These are phyloP conservation scores for Tirmania nivea DNA, from an alignment of 495 filamentous ascomycete species.

Conservation along the genomic window DNA sequence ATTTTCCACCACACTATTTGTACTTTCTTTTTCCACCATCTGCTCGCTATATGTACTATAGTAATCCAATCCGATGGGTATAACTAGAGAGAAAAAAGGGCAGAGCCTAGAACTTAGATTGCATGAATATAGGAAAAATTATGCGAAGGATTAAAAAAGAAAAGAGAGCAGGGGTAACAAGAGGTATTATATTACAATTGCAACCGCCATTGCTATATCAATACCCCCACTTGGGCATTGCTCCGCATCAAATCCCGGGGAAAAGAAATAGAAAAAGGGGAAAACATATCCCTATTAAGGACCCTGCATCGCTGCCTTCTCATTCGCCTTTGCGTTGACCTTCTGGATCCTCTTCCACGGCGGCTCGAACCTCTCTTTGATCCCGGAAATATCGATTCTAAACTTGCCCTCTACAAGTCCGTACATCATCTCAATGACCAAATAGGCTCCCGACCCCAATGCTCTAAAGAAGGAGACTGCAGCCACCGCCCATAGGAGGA, in stretches of 20 bases:
- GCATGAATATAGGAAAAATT: background rate
- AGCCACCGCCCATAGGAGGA: slow-evolving; percentile 86
- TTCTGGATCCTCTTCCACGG: slow-evolving; percentile 15
- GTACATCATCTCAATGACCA: slow-evolving; percentile 60
- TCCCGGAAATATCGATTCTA: slow-evolving; percentile 28
- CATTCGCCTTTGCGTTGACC: background rate
- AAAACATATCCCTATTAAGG: background rate
- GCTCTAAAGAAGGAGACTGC: slow-evolving; percentile 65
- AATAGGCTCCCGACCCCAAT: slow-evolving; percentile 58
- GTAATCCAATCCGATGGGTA: too few species aligned
- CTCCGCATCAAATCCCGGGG: background rate
- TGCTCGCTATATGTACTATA: too few species aligned
- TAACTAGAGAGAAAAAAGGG: too few species aligned
- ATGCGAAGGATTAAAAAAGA: background rate
- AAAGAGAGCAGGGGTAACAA: background rate
- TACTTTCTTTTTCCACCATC: too few species aligned
- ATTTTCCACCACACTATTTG: too few species aligned
- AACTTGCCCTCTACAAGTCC: slow-evolving; percentile 68
- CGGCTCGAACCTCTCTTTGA: slow-evolving; percentile 21
- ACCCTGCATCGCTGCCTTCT: background rate
- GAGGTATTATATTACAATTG: background rate
- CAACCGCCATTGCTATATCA: background rate
- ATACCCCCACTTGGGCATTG: background rate
- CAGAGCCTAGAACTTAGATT: too few species aligned
- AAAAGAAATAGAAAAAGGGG: background rate